A percentile compares a stretch with the other conserved stretches of the same genome.
These are phyloP conservation scores for Petunia hybrid DNA, from an alignment of 305 asterid genomes.

Conservation along the genomic window DNA sequence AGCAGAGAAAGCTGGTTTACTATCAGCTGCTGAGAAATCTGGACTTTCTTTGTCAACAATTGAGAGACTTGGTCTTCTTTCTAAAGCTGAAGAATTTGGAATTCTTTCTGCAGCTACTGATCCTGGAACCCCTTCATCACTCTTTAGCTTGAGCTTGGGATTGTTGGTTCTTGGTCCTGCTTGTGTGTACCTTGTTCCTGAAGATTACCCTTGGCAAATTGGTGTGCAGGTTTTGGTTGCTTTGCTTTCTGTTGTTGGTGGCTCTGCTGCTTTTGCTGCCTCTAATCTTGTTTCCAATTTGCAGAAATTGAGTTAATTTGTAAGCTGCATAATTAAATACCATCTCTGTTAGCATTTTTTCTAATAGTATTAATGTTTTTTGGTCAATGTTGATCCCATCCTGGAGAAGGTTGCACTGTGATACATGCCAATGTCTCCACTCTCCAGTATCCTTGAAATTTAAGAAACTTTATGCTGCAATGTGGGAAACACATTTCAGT, in stretches of 20 bases:
- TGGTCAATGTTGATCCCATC: neutral
- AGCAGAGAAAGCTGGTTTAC: slow-evolving; percentile 88
- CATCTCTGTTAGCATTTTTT: slow-evolving; percentile 25
- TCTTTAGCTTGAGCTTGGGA: slow-evolving; percentile 61
- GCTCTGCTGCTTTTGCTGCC: slow-evolving; percentile 91
- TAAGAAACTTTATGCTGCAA: neutral
- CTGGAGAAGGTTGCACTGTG: no score
- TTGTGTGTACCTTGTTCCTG: slow-evolving; percentile 76
- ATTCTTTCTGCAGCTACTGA: slow-evolving; percentile 84
- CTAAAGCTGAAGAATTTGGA: slow-evolving; percentile 85
- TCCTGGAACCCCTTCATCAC: slow-evolving; percentile 69
- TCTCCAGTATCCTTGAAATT: neutral
- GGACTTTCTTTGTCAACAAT: slow-evolving; percentile 75
- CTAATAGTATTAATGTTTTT: slow-evolving; percentile 1
- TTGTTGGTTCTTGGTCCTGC: slow-evolving; percentile 69
- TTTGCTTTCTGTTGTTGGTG: slow-evolving; percentile 64
- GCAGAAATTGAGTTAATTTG: slow-evolving; percentile 62
- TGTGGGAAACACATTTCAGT: neutral
- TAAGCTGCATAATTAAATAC: slow-evolving; percentile 7
- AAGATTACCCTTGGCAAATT: slow-evolving; percentile 88
- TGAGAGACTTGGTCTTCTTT: slow-evolving; percentile 81
- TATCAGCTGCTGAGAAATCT: slow-evolving; percentile 89
- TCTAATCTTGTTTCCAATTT: slow-evolving; percentile 82
- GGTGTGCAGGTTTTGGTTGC: slow-evolving; percentile 73
- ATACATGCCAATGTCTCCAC: no score